Evolutionary conservation across 176 grass and related monocot species (phyloP).

Genomic region (Oropetium thomaeum): DNA sequence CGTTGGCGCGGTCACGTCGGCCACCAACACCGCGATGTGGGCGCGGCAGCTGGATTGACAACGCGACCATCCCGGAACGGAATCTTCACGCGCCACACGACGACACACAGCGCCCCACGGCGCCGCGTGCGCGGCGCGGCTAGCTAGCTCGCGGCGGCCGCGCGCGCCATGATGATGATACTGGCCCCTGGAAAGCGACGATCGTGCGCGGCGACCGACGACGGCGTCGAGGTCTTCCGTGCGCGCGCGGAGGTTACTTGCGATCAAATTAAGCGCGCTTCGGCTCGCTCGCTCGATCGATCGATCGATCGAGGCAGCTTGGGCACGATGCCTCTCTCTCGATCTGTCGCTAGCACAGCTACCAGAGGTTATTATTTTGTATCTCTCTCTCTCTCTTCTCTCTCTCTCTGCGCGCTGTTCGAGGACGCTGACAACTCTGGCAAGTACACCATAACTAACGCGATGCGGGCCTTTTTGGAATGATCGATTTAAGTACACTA

Average conservation of each 20-base stretch:
- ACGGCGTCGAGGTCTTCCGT: background rate
- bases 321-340: background rate
- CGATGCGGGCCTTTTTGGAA: constrained; percentile 13
- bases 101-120: no score
- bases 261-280: constrained; percentile 17
- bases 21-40: constrained; percentile 53
- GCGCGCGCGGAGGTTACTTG: constrained; percentile 35
- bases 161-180: background rate
- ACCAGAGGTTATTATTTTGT: no score
- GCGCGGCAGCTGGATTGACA: constrained; percentile 28
- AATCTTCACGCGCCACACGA: constrained; percentile 4
- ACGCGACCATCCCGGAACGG: constrained; percentile 3
- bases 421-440: background rate
- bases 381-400: no score
- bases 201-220: background rate
- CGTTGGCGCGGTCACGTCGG: constrained; percentile 40
- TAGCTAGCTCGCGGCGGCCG: background rate
- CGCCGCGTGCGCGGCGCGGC: background rate
- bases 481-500: background rate
- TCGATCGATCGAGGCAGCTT: no score
- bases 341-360: background rate
- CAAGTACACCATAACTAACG: constrained; percentile 43
- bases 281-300: background rate
- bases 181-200: constrained; percentile 14
- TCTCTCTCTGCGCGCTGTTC: no score